Percentiles rank a stretch among this genome's conserved stretches.
Conservation (phyloP, 768 basidiomycete species). For the Postia placenta region DNA sequence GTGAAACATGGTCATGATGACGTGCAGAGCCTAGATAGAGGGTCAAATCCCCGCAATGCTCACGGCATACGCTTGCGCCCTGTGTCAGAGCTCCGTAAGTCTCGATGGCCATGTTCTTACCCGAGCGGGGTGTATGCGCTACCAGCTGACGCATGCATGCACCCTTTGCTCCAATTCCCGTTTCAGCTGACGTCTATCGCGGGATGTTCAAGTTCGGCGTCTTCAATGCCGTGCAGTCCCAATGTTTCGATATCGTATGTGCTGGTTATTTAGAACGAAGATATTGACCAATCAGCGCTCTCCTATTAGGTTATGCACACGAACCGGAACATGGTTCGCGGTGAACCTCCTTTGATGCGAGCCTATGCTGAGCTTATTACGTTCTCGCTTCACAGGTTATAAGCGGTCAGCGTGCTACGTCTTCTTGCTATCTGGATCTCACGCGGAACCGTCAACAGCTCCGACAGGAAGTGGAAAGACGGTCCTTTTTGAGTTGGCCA, state of each 20-base stretch:
- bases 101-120: conserved; percentile 1
- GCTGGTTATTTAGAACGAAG: not conserved
- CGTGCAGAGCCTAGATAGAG: conserved; percentile 1
- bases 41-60: conserved; percentile 28
- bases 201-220: conserved; percentile 80
- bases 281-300: not conserved
- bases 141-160: conserved; percentile 3
- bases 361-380: not conserved
- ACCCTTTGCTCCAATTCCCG: conserved; percentile 2
- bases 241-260: conserved; percentile 70
- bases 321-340: conserved; percentile 56
- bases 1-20: not conserved
- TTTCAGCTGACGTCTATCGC: conserved; percentile 72
- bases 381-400: conserved; percentile 45
- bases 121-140: not conserved
- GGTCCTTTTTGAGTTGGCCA: conserved; percentile 86
- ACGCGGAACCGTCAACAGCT: conserved; percentile 37
- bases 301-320: conserved; percentile 46
- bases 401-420: conserved; percentile 43
- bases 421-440: conserved; percentile 4
- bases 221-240: conserved; percentile 90
- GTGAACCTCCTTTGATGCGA: conserved; percentile 2
- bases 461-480: conserved; percentile 98
- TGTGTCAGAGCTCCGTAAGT: conserved; percentile 69
- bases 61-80: conserved; percentile 54